Percentiles rank a stretch among this genome's conserved stretches.
Conservation (phyloP, 768 basidiomycete species). For the Harrya chromipes region DNA sequence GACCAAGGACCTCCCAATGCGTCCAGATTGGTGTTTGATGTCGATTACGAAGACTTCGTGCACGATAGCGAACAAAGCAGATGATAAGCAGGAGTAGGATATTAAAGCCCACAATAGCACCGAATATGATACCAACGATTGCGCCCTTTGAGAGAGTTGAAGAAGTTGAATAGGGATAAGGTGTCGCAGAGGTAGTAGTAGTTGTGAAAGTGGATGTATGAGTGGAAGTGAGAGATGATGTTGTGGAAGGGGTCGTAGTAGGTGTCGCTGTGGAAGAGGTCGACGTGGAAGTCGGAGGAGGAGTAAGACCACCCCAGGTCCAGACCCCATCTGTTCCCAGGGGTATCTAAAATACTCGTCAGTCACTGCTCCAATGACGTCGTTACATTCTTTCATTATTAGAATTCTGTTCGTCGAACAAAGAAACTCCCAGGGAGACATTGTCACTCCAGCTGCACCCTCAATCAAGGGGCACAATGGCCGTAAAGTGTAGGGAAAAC, state of each 20-base stretch:
- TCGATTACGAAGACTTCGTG: conserved; percentile 15
- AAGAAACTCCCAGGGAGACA: neutral
- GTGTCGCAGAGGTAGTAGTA: conserved; percentile 26
- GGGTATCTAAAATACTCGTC: conserved; percentile 54
- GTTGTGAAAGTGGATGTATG: conserved; percentile 24
- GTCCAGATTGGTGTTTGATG: conserved; percentile 35
- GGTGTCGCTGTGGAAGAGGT: conserved; percentile 25
- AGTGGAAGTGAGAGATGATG: conserved; percentile 27
- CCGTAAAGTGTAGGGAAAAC: neutral
- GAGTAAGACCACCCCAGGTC: conserved; percentile 72
- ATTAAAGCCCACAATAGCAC: conserved; percentile 55
- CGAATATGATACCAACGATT: conserved; percentile 38
- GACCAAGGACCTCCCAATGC: conserved; percentile 44
- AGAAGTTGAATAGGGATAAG: conserved; percentile 25
- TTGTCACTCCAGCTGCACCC: neutral
- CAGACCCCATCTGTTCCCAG: conserved; percentile 58
- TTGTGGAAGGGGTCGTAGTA: conserved; percentile 29
- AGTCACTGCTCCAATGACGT: conserved; percentile 10
- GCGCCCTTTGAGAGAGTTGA: conserved; percentile 31
- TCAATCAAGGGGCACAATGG: neutral
- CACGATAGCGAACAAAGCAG: conserved; percentile 32
- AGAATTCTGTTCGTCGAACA: neutral
- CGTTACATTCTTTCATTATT: conserved; percentile 4
- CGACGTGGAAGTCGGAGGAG: conserved; percentile 47
- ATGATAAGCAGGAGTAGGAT: conserved; percentile 49